phyloP scores from a whole-genome alignment of 208 protist species.

The Wallacemonas sp. region DNA sequence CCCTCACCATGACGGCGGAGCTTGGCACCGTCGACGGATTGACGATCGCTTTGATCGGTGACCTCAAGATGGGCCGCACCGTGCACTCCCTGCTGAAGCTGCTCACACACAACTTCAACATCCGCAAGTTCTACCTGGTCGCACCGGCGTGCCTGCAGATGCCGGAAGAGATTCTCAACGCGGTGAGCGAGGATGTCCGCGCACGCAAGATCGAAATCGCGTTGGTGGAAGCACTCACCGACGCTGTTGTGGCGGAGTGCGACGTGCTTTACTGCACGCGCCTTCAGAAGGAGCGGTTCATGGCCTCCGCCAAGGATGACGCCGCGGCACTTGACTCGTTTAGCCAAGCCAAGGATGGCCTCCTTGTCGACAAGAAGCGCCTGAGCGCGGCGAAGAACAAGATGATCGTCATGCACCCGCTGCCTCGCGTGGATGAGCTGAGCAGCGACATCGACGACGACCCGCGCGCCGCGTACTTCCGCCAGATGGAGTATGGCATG shows the following conservation, averaged over 20 bases:
- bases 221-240: conserved; percentile 18
- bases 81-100: conserved; percentile 95
- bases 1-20: conserved; percentile 96
- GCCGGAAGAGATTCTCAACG: conserved; percentile 77
- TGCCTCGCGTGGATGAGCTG: conserved; percentile 97
- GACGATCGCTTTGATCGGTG: conserved; percentile 95
- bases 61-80: conserved; percentile 97
- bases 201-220: conserved; percentile 43
- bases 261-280: conserved; percentile 98
- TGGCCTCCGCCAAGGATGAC: conserved; percentile 30
- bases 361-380: conserved; percentile 69
- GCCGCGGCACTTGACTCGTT: conserved; percentile 78
- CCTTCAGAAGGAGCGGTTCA: conserved; percentile 97
- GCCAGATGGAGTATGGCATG: conserved; percentile 97
- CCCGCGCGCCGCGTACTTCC: conserved; percentile 96
- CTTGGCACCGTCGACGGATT: conserved; percentile 88
- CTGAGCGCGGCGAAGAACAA: conserved; percentile 77
- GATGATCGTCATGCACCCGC: conserved; percentile 98
- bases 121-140: conserved; percentile 88
- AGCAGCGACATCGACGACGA: conserved; percentile 91
- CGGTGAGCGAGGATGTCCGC: conserved; percentile 40
- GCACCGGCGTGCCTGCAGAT: conserved; percentile 89
- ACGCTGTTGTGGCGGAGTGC: conserved; percentile 73
- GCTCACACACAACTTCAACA: conserved; percentile 83
- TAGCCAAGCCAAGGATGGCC: conserved; percentile 70